Base-by-base conservation (phyloP, 176 grass and related monocot genomes). In the Musa acuminata region DNA sequence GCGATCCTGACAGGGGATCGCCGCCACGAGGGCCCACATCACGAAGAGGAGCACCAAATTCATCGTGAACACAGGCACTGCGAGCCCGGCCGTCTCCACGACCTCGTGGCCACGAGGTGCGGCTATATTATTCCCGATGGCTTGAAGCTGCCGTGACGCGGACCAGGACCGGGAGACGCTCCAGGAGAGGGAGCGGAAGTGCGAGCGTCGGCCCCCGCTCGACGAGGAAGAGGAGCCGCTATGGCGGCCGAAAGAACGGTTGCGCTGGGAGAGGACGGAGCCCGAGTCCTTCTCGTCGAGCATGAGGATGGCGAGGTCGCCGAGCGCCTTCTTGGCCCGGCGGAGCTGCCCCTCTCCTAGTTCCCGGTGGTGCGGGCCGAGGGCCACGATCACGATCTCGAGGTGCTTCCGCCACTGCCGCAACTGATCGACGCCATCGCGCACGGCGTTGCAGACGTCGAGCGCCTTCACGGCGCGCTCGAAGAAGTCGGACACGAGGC, bases 141-240 rank as follows among this genome's bases (percentile, higher is more conserved):
- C 83, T 81, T 93, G 90, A 55, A 99, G 82, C 91, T 99, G 96
- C 24, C 91, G 73, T 22, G 91, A 88, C 25, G 96, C 96, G 0
- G 96, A 99, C 96, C 96, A 99, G 2, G 84, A 82, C 16, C 86
- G 91, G 17, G 96, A 99, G 20, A 99, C 96, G 83, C 91, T 95
- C 96, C 91, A 99, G 8, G 95, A 94, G 19, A 94, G 88, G 21
- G 95, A 94, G 62, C 95, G 90, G 88, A 91, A 99, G 80, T 98
- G 95, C 1, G 77, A 55, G 63, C 71, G 80, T n/a, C 62, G 65
- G 81, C 78, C 21, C 72, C 82, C 1, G 81, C 73, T 23, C 64
- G 85, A 6, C 64, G 82, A 71, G 0, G 80, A 81, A 0, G 89
- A 83, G 0, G 88, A 87, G 6, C 76, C 85, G 43, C 82, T 80